Evolutionary conservation across 2,329 filamentous ascomycete genomes (phyloP).

Genomic region (Sporothrix brasiliensis): DNA sequence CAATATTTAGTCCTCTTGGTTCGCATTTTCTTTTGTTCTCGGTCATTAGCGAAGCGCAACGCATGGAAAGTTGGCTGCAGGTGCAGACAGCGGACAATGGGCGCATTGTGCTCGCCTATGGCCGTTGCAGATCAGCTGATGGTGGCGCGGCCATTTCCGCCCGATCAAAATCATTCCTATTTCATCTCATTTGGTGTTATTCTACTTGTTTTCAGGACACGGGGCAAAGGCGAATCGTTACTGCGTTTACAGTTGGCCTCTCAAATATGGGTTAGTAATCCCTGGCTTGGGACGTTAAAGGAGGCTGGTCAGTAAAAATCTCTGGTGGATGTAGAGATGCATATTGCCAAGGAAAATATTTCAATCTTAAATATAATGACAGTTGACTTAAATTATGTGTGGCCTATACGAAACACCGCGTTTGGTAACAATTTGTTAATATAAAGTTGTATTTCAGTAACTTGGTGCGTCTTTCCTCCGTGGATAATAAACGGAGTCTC

Average conservation of each 20-base stretch:
- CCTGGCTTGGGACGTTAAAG: neutral
- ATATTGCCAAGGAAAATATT: neutral
- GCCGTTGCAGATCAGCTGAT: neutral
- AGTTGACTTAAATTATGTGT: neutral
- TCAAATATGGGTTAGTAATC: neutral
- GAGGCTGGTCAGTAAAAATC: conserved; percentile 16
- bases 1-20: neutral
- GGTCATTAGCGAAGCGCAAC: neutral
- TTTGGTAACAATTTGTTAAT: neutral
- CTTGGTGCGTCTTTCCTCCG: neutral
- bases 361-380: neutral
- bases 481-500: neutral
- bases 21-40: neutral
- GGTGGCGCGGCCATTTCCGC: neutral
- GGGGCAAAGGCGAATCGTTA: conserved; percentile 9
- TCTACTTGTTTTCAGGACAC: neutral
- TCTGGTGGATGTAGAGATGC: conserved; percentile 6
- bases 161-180: neutral
- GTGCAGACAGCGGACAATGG: neutral
- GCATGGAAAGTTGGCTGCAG: neutral
- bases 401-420: neutral
- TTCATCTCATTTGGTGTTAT: conserved; percentile 16
- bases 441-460: conserved; percentile 6
- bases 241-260: conserved; percentile 5
- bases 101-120: neutral